These are phyloP conservation scores for Saposhnikovia divaricata DNA, from an alignment of 129 eudicot genomes.

Conservation along the genomic window DNA sequence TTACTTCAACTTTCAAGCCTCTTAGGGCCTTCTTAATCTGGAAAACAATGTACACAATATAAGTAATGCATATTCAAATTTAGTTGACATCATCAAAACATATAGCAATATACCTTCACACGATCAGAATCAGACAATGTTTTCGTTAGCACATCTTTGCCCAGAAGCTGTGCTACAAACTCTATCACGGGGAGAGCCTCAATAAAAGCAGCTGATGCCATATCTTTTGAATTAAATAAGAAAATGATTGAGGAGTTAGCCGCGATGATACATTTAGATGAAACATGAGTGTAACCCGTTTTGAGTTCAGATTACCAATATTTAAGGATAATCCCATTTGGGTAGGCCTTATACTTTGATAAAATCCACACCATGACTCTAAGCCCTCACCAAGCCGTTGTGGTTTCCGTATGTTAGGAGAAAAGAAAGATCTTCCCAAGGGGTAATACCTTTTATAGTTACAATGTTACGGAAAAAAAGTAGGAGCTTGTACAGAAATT, in stretches of 20 bases:
- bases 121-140: conserved; percentile 60
- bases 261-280: background rate
- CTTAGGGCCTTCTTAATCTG: conserved; percentile 86
- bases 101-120: conserved; percentile 34
- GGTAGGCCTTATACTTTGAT: conserved; percentile 94
- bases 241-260: background rate
- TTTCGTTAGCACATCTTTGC: conserved; percentile 61
- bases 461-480: conserved; percentile 8
- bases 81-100: conserved; percentile 3
- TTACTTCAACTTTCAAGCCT: conserved; percentile 95
- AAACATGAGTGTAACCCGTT: background rate
- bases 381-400: conserved; percentile 84
- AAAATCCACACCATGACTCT: conserved; percentile 94
- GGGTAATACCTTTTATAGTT: conserved; percentile 52
- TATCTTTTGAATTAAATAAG: conserved; percentile 25
- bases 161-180: conserved; percentile 70
- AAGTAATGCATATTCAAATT: background rate
- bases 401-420: conserved; percentile 58
- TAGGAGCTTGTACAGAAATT: background rate
- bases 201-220: conserved; percentile 91
- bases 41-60: background rate
- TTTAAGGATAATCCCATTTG: conserved; percentile 96
- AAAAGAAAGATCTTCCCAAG: conserved; percentile 80
- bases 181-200: conserved; percentile 96
- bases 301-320: conserved; percentile 36